These are phyloP conservation scores for Phytomonas serpens DNA, from an alignment of 208 protist species.

Conservation along the genomic window DNA sequence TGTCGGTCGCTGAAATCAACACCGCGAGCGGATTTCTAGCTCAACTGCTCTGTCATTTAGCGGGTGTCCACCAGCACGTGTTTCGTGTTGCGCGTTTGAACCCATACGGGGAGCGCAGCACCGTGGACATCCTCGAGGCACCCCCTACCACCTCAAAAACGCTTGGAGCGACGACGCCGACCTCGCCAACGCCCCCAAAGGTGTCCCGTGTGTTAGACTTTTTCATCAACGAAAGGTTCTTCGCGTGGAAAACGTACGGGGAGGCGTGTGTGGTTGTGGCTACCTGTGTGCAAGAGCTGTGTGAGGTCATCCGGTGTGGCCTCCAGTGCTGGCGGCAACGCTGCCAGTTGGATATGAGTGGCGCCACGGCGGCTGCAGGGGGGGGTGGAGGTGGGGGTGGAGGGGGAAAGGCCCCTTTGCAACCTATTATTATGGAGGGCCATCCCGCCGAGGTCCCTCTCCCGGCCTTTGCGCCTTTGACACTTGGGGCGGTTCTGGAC, in stretches of 20 bases:
- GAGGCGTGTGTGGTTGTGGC: conserved; percentile 51
- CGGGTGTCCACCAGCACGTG: conserved; percentile 28
- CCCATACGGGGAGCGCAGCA: conserved; percentile 42
- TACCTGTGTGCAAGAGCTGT: conserved; percentile 55
- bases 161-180: not conserved
- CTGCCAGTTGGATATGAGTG: not conserved
- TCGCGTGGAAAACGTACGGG: conserved; percentile 68
- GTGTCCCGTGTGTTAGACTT: conserved; percentile 34
- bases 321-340: conserved; percentile 22
- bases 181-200: conserved; percentile 8
- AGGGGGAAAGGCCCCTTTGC: too few relatives aligned
- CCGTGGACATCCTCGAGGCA: conserved; percentile 28
- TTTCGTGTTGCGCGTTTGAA: conserved; percentile 30
- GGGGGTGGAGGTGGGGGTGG: not conserved
- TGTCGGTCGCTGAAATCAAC: conserved; percentile 56
- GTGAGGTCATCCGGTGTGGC: conserved; percentile 20
- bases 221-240: conserved; percentile 52
- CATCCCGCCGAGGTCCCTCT: not conserved
- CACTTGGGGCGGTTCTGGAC: not conserved
- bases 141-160: not conserved
- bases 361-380: not conserved
- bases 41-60: conserved; percentile 35
- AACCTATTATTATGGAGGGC: not conserved
- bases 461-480: not conserved
- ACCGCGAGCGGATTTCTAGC: conserved; percentile 57